Evolutionary conservation across 345 rosid genomes (phyloP).

Genomic region (Ceriops tagal): DNA sequence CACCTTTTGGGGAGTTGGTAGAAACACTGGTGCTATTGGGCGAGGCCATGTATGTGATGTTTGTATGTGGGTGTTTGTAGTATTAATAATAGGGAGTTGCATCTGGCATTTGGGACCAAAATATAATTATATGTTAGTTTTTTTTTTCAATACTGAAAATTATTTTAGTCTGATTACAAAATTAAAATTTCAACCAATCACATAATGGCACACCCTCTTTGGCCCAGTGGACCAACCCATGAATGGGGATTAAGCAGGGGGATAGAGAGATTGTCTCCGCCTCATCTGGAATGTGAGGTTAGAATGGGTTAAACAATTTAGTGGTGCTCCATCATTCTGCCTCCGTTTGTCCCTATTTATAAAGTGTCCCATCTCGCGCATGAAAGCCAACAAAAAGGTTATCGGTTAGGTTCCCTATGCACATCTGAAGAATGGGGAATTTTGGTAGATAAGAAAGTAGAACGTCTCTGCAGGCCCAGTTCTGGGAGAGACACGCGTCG

Average conservation of each 20-base stretch:
- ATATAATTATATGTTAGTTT: no score
- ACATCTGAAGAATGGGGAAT: neutral
- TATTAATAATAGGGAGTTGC: no score
- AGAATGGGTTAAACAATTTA: neutral
- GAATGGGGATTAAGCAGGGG: neutral
- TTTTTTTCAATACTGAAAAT: no score
- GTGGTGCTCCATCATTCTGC: neutral
- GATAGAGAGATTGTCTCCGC: no score
- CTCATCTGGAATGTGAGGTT: neutral
- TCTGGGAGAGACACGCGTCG: no score
- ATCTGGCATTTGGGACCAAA: no score
- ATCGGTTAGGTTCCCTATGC: neutral
- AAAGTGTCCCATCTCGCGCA: neutral
- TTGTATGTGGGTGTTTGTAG: neutral
- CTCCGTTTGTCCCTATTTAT: constrained; percentile 12
- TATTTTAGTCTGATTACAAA: no score
- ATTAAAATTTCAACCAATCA: no score
- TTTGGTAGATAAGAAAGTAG: no score
- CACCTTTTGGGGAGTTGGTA: constrained; percentile 34
- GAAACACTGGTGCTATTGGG: constrained; percentile 17
- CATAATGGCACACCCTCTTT: no score
- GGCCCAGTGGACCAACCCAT: no score
- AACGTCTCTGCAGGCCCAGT: no score
- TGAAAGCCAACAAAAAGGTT: neutral
- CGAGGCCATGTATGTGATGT: constrained; percentile 17